Conservation (phyloP, 2,329 filamentous ascomycete species). For the Fusarium papillatum region DNA sequence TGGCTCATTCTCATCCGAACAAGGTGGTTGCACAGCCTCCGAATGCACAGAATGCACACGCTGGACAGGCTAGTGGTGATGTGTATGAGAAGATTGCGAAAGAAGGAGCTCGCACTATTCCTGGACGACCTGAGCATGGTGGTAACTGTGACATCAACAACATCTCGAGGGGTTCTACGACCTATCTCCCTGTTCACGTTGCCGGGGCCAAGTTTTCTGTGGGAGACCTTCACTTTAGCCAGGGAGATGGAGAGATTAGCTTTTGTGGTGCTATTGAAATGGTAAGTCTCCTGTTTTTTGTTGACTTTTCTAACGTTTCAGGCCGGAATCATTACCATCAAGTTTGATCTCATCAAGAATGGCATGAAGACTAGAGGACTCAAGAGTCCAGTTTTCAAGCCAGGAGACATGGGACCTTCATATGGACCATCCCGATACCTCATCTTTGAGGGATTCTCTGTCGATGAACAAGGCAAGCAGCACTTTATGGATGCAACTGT, state of each 20-base stretch:
- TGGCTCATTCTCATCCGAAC: slow-evolving; percentile 71
- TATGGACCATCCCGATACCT: slow-evolving; percentile 39
- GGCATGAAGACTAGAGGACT: slow-evolving; percentile 82
- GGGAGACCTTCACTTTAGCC: slow-evolving; percentile 88
- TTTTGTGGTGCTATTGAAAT: slow-evolving; percentile 95
- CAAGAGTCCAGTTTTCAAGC: slow-evolving; percentile 89
- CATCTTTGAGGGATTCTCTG: slow-evolving; percentile 80
- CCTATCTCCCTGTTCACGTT: slow-evolving; percentile 91
- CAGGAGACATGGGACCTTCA: slow-evolving; percentile 65
- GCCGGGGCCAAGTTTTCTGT: slow-evolving; percentile 90
- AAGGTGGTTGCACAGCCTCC: slow-evolving; percentile 80
- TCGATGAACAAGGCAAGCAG: slow-evolving; percentile 90
- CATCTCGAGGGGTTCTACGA: slow-evolving; percentile 81
- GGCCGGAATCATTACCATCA: slow-evolving; percentile 89
- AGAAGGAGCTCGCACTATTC: slow-evolving; percentile 89
- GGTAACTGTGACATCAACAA: slow-evolving; percentile 96
- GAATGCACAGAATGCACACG: slow-evolving; percentile 78
- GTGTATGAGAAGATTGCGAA: slow-evolving; percentile 76
- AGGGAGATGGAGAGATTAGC: slow-evolving; percentile 92
- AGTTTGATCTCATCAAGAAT: slow-evolving; percentile 88
- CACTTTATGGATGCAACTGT: slow-evolving; percentile 90
- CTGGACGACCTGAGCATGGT: slow-evolving; percentile 87
- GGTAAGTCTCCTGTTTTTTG: slow-evolving; percentile 46
- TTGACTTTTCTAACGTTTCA: not conserved
- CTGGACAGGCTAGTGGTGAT: slow-evolving; percentile 71